phyloP scores from a whole-genome alignment of 108 stramenopile species.

The Asterionellopsis glacialis region DNA sequence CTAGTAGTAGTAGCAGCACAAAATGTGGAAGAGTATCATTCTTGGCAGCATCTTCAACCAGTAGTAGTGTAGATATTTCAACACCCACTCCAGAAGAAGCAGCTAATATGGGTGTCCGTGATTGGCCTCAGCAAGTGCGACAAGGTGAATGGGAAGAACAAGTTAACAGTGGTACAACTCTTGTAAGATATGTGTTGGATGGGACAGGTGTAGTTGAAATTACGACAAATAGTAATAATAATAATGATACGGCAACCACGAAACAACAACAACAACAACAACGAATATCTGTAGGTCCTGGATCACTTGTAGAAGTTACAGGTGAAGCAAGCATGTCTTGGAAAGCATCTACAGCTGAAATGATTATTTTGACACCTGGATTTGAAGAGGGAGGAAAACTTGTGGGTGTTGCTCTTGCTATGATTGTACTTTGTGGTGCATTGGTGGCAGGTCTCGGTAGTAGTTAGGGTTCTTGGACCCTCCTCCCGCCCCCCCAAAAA shows the following conservation, averaged over 20 bases:
- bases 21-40: too few relatives aligned
- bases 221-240: constrained; percentile 20
- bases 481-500: too few relatives aligned
- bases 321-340: constrained; percentile 45
- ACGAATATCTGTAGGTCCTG: constrained; percentile 18
- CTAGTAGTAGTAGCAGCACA: too few relatives aligned
- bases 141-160: constrained; percentile 33
- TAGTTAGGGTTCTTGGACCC: too few relatives aligned
- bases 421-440: constrained; percentile 48
- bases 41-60: too few relatives aligned
- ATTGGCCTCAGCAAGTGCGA: constrained; percentile 59
- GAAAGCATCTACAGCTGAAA: constrained; percentile 35
- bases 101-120: constrained; percentile 44
- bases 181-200: constrained; percentile 53
- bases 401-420: constrained; percentile 31
- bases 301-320: constrained; percentile 54
- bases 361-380: constrained; percentile 61
- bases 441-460: constrained; percentile 36
- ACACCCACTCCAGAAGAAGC: constrained; percentile 41
- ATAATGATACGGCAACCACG: neutral
- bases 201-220: constrained; percentile 39
- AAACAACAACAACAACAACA: constrained; percentile 18
- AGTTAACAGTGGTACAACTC: constrained; percentile 19
- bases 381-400: constrained; percentile 60
- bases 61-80: constrained; percentile 6